Conservation (phyloP, 2,329 filamentous ascomycete species). For the Claviceps pazoutovae region DNA sequence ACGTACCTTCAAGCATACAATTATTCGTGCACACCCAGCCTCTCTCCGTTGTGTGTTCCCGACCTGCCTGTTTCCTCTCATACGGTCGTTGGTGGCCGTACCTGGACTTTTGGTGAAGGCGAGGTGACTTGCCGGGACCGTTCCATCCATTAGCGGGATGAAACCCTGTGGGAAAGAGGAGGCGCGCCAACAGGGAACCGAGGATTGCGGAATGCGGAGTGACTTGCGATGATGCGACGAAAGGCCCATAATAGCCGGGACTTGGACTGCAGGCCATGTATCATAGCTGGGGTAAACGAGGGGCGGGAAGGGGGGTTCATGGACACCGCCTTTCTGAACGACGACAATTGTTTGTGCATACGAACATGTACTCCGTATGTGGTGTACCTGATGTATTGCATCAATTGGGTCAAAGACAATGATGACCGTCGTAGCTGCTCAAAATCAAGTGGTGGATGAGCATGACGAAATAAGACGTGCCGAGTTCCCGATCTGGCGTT, state of each 20-base stretch:
- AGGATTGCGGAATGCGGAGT: not conserved
- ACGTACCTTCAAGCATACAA: no score
- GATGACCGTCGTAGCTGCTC: no score
- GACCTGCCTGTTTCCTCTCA: no score
- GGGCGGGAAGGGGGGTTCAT: no score
- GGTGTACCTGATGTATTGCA: not conserved
- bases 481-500: conserved; percentile 2
- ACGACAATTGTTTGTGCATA: not conserved
- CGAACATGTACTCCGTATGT: not conserved
- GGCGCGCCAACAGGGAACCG: no score
- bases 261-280: not conserved
- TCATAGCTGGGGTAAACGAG: not conserved
- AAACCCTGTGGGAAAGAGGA: not conserved
- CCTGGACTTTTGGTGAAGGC: not conserved
- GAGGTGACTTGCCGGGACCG: not conserved
- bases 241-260: not conserved
- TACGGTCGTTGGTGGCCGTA: no score
- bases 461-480: not conserved
- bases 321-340: not conserved
- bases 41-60: no score
- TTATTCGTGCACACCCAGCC: no score
- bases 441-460: not conserved
- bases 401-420: no score
- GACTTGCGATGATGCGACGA: not conserved
- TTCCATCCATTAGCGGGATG: not conserved